Base-by-base conservation (phyloP, 2,329 filamentous ascomycete species). In the Lachnellula hyalina region DNA sequence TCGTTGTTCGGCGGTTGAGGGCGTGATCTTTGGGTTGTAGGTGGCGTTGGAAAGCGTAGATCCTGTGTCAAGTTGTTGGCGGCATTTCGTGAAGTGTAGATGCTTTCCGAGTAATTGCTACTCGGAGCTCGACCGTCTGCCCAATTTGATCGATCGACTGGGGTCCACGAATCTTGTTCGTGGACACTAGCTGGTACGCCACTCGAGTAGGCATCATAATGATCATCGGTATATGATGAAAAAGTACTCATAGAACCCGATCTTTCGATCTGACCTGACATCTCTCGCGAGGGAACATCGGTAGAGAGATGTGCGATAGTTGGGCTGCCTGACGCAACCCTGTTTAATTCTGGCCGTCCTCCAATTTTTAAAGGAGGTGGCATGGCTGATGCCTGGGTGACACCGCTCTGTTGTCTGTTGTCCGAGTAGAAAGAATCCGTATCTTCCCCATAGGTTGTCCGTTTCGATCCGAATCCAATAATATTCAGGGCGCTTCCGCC, bases 401-500 rank as follows among this genome's bases (percentile, higher is more conserved):
- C 75, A 54, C 80, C 76, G 58, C 73, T 70, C 50, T 68, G 58
- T 19, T 59, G 48, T 48, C 58, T 61, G 2, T 60, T 67, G 47
- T 73, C 72, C 1, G 80, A 81, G 66, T 85, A 85, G 21, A 73
- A 74, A 49, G 82, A 84, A 67, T 81, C 80, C 59, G 72, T 68
- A 47, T 69, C 66, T 3, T 79, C 84, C 19, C 68, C 74, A n/a
- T 76, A 73, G 35, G 73, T 73, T 36, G 66, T 70, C 51, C 68
- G 68, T 52, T 71, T 71, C 49, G 68, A 72, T 14, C 80, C 82
- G 51, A 84, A 80, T 14, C 83, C 84, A 7, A 88, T 74, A 23
- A 86, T 80, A 64, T 86, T 85, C 53, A 86, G 72, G 7, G 84
- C 80, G 61, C 85, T 87, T 51, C 86, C 87, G 49, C 85, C 86